Evolutionary conservation across 1,284 basidiomycete genomes (phyloP).

Genomic region (Coniferiporia weirii): DNA sequence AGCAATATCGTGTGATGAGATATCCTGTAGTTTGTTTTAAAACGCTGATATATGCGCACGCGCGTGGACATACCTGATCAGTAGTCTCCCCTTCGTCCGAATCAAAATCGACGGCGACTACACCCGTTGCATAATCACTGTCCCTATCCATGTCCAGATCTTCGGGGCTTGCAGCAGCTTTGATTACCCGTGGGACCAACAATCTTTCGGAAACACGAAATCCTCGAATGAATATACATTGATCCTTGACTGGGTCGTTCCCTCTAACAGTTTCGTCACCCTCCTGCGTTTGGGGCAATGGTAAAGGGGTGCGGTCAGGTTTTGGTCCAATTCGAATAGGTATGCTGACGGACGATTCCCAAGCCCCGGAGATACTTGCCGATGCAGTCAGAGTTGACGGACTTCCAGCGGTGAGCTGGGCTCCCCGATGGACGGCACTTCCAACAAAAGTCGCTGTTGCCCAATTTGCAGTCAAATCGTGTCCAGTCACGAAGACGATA

Average conservation of each 20-base stretch:
- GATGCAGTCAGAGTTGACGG: background rate
- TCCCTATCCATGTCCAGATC: background rate
- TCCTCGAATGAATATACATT: slow-evolving; percentile 4
- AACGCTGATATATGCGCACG: no score
- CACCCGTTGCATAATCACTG: background rate
- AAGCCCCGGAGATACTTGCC: background rate
- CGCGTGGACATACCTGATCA: background rate
- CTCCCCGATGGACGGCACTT: background rate
- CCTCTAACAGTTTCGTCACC: background rate
- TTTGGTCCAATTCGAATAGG: background rate
- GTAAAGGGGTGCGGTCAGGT: background rate
- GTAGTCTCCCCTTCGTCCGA: background rate
- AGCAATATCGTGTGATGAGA: no score
- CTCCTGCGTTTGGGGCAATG: background rate
- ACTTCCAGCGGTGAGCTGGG: background rate
- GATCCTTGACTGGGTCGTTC: background rate
- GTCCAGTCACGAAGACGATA: slow-evolving; percentile 1
- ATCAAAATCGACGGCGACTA: background rate
- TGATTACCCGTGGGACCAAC: background rate
- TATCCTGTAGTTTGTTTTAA: no score
- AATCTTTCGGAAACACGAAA: background rate
- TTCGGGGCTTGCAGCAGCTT: background rate
- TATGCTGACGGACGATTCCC: background rate
- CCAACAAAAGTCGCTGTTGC: slow-evolving; percentile 2
- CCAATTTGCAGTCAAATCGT: slow-evolving; percentile 1